A percentile compares a stretch with the other conserved stretches of the same genome.
Conservation (phyloP, 169 alveolate species). For the Ichthyophthirius multifiliis region DNA sequence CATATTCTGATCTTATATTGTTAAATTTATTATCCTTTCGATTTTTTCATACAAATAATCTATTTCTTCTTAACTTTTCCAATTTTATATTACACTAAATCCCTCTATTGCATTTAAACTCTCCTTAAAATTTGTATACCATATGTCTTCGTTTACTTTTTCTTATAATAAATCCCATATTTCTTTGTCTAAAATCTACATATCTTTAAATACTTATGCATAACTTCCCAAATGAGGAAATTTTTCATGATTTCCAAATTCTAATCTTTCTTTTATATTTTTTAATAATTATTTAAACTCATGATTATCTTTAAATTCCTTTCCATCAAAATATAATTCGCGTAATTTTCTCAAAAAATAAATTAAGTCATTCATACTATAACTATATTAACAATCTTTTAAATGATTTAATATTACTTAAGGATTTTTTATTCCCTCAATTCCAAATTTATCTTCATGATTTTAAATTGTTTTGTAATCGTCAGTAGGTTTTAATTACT, state of each 20-base stretch:
- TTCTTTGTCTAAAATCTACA: constrained; percentile 15
- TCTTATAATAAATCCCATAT: constrained; percentile 34
- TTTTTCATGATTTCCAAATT: background rate
- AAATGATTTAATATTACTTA: constrained; percentile 7
- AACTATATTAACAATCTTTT: constrained; percentile 6
- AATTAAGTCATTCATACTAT: constrained; percentile 29
- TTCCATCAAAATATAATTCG: constrained; percentile 14
- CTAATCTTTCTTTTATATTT: constrained; percentile 12
- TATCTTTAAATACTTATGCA: constrained; percentile 19
- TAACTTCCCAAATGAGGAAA: constrained; percentile 31
- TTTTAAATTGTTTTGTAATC: too few relatives aligned
- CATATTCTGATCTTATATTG: constrained; percentile 37
- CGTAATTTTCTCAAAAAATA: constrained; percentile 34
- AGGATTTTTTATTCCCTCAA: constrained; percentile 21
- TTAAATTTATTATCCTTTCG: constrained; percentile 25
- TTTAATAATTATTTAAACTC: constrained; percentile 20
- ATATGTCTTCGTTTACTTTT: constrained; percentile 29
- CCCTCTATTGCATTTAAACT: constrained; percentile 37
- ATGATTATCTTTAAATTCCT: background rate
- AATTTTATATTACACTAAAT: background rate
- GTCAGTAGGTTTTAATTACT: too few relatives aligned
- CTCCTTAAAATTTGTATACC: constrained; percentile 36
- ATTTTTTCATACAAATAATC: constrained; percentile 28
- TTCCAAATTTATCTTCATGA: constrained; percentile 40
- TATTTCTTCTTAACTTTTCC: constrained; percentile 12